These are phyloP conservation scores for Phytophthora tentaculata DNA, from an alignment of 352 stramenopile genomes.

Conservation along the genomic window DNA sequence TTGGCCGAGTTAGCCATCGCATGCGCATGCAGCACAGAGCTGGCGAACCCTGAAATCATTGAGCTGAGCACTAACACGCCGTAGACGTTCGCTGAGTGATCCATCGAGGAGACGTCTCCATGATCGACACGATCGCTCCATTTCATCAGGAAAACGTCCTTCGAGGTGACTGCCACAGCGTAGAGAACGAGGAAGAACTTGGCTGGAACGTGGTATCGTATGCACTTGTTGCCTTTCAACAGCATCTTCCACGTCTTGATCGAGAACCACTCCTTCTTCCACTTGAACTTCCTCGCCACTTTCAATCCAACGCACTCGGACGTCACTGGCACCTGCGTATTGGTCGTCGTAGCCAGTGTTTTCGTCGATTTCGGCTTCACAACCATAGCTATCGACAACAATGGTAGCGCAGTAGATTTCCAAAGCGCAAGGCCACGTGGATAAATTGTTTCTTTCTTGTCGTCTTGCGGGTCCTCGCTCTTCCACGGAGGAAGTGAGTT, in stretches of 20 bases:
- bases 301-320: constrained; percentile 35
- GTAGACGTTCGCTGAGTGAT: constrained; percentile 41
- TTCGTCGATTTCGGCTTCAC: constrained; percentile 15
- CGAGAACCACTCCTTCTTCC: constrained; percentile 40
- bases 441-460: neutral
- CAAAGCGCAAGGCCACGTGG: constrained; percentile 28
- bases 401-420: constrained; percentile 19
- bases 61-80: constrained; percentile 43
- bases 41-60: constrained; percentile 37
- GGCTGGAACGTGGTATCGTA: constrained; percentile 30
- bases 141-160: constrained; percentile 47
- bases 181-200: constrained; percentile 45
- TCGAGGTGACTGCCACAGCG: constrained; percentile 33
- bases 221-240: constrained; percentile 27
- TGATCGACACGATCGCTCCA: constrained; percentile 44
- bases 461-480: constrained; percentile 6
- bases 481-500: constrained; percentile 44
- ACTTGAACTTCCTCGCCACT: constrained; percentile 31
- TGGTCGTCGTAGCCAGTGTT: neutral
- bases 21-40: constrained; percentile 43
- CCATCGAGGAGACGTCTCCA: constrained; percentile 34
- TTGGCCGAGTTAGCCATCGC: constrained; percentile 43
- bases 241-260: constrained; percentile 37
- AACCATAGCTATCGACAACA: constrained; percentile 5
- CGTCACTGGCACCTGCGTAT: constrained; percentile 28